A percentile compares a stretch with the other conserved stretches of the same genome.
Evolutionary conservation across 1,284 basidiomycete genomes (phyloP).

Genomic region (Boletus holoroseus): DNA sequence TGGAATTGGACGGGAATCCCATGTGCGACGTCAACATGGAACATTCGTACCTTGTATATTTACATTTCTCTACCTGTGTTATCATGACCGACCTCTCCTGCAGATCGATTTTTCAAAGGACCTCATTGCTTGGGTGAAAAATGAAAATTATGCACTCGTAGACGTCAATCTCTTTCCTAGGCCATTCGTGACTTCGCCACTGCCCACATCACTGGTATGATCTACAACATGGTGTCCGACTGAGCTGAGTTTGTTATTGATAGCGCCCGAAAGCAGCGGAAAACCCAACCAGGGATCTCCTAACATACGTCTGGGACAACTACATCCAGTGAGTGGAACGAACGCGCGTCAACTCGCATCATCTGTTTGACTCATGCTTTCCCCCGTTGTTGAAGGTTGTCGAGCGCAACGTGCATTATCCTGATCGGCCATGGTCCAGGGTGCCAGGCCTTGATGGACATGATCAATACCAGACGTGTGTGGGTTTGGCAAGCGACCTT

Average conservation of each 20-base stretch:
- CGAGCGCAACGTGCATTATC: conserved; percentile 65
- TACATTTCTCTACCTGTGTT: conserved; percentile 2
- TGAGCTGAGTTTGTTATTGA: neutral
- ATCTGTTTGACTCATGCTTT: neutral
- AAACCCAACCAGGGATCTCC: conserved; percentile 45
- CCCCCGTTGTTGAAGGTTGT: conserved; percentile 46
- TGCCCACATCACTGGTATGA: conserved; percentile 34
- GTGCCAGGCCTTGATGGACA: conserved; percentile 66
- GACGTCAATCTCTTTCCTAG: conserved; percentile 85
- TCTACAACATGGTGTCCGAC: neutral
- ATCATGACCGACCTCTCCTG: conserved; percentile 2
- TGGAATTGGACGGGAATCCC: conserved; percentile 69
- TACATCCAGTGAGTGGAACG: conserved; percentile 66
- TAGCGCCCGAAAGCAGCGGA: conserved; percentile 30
- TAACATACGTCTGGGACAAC: conserved; percentile 93
- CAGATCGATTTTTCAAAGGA: conserved; percentile 84
- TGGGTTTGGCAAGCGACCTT: conserved; percentile 8
- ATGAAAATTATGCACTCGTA: conserved; percentile 65
- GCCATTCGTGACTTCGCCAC: conserved; percentile 40
- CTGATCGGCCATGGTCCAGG: conserved; percentile 86
- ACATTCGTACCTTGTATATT: conserved; percentile 71
- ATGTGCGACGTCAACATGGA: conserved; percentile 73
- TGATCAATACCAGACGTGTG: conserved; percentile 68
- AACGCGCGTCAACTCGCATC: neutral
- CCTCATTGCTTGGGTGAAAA: conserved; percentile 72